phyloP scores from a whole-genome alignment of 805 yeast genomes.

The Candida quercuum region DNA sequence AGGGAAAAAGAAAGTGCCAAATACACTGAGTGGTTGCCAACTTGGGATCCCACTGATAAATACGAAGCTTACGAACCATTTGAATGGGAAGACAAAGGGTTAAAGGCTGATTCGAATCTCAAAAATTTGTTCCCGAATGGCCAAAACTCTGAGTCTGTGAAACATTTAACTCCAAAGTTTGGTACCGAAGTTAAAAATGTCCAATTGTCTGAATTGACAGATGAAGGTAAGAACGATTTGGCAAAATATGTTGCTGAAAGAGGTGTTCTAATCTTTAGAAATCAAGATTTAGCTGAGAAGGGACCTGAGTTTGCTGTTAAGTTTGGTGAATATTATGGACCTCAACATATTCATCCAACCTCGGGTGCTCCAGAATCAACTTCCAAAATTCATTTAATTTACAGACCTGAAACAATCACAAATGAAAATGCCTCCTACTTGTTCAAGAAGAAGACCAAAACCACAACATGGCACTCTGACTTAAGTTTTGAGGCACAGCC shows the following conservation, averaged over 20 bases:
- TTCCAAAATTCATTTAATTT: slow-evolving; percentile 57
- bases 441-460: slow-evolving; percentile 2
- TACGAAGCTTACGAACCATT: slow-evolving; percentile 6
- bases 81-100: slow-evolving; percentile 7
- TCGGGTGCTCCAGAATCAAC: slow-evolving; percentile 52
- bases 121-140: slow-evolving; percentile 5
- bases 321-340: slow-evolving; percentile 61
- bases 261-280: slow-evolving; percentile 59
- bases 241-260: slow-evolving; percentile 60
- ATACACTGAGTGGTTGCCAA: slow-evolving; percentile 7
- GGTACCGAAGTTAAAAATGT: slow-evolving; percentile 58
- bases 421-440: too few relatives aligned
- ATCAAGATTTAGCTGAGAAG: slow-evolving; percentile 54
- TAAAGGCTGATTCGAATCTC: slow-evolving; percentile 5
- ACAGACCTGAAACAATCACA: too few relatives aligned
- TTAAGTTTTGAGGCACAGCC: slow-evolving; percentile 63
- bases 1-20: background rate
- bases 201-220: slow-evolving; percentile 48
- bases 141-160: slow-evolving; percentile 28
- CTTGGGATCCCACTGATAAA: slow-evolving; percentile 10
- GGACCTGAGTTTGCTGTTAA: slow-evolving; percentile 42
- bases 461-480: slow-evolving; percentile 53
- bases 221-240: slow-evolving; percentile 58
- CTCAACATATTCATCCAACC: slow-evolving; percentile 66
- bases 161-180: slow-evolving; percentile 54